Evolutionary conservation across 75 land plant species (phyloP).

Genomic region (Pinus albicaulis): DNA sequence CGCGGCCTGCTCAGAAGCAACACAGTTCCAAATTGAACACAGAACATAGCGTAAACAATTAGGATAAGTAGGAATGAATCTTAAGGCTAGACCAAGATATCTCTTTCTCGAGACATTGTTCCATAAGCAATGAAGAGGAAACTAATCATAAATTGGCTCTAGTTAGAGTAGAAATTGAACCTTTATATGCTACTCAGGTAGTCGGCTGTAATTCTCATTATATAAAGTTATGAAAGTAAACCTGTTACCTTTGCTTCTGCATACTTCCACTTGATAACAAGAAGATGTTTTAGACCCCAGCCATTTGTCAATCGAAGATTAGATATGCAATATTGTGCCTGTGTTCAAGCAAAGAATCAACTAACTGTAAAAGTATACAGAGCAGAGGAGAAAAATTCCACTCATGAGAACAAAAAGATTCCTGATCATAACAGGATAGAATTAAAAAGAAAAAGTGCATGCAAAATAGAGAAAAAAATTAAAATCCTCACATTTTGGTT

Average conservation of each 20-base stretch:
- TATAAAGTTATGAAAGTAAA: neutral
- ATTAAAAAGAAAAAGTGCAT: neutral
- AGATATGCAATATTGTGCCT: slow-evolving; percentile 60
- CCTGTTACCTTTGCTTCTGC: slow-evolving; percentile 77
- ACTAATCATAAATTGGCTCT: neutral
- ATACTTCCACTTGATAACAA: slow-evolving; percentile 82
- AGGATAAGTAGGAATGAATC: neutral
- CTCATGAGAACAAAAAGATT: neutral
- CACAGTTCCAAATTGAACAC: neutral
- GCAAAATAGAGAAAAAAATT: neutral
- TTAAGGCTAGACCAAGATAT: neutral
- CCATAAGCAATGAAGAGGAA: neutral
- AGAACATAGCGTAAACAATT: neutral
- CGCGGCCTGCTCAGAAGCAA: slow-evolving; percentile 27
- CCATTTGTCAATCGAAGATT: slow-evolving; percentile 42
- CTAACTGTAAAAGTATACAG: no score
- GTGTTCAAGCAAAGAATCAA: slow-evolving; percentile 2
- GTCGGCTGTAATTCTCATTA: neutral
- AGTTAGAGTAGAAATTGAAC: neutral
- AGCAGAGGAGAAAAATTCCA: no score
- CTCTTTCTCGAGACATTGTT: neutral
- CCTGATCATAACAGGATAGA: neutral
- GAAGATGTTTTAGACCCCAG: slow-evolving; percentile 79
- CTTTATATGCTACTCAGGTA: neutral
- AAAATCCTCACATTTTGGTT: neutral